Conservation (phyloP, 306 rosid genomes). For the Cucumis hystrix region DNA sequence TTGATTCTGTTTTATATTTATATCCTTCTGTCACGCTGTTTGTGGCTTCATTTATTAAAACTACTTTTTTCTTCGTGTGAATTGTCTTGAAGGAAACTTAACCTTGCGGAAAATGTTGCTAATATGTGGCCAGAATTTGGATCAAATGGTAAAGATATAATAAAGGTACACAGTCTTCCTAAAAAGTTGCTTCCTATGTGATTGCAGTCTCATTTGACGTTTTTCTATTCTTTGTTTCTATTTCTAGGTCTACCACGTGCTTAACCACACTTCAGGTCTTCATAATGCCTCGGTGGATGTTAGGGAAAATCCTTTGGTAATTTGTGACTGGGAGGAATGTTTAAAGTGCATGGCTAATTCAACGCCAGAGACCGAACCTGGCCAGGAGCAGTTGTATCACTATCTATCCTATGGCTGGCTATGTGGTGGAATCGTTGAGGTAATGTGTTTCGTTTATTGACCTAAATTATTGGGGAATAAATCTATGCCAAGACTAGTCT, state of each 20-base stretch:
- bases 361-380: conserved; percentile 81
- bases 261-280: conserved; percentile 94
- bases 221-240: not conserved
- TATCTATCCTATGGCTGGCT: conserved; percentile 80
- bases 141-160: conserved; percentile 56
- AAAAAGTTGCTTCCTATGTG: not conserved
- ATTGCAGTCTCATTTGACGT: not conserved
- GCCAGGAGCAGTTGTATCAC: conserved; percentile 82
- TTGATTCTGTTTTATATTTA: not conserved
- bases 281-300: conserved; percentile 65
- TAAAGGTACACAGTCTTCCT: conserved; percentile 42
- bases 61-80: not conserved
- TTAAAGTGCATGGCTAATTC: conserved; percentile 44
- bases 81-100: conserved; percentile 46
- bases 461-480: not conserved
- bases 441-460: conserved; percentile 18
- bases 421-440: conserved; percentile 97
- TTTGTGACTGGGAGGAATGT: conserved; percentile 86
- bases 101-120: conserved; percentile 65
- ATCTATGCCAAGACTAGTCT: conserved; percentile 5
- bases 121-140: conserved; percentile 87
- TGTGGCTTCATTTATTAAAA: not conserved
- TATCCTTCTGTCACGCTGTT: not conserved
- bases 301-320: conserved; percentile 51
- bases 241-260: conserved; percentile 86